A percentile compares a stretch with the other conserved stretches of the same genome.
Conservation (phyloP, 2,329 filamentous ascomycete genomes). For the Mariannaea elegans region DNA sequence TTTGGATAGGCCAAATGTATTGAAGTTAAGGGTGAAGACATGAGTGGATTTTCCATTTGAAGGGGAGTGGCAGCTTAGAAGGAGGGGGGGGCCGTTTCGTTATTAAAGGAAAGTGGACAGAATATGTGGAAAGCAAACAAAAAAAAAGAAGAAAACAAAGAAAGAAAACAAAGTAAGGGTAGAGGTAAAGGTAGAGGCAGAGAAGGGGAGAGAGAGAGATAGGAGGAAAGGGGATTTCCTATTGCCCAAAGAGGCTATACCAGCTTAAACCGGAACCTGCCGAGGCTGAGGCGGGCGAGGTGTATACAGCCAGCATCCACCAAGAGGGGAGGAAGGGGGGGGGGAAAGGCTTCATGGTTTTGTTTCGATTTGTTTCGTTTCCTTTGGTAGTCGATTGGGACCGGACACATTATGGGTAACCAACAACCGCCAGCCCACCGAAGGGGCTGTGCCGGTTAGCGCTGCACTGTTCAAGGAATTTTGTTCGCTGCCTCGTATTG, state of each 20-base stretch:
- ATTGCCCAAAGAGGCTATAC: neutral
- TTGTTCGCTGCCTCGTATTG: constrained; percentile 16
- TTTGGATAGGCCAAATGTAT: neutral
- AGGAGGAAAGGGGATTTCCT: neutral
- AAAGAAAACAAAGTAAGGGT: neutral
- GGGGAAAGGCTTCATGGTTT: too few species aligned
- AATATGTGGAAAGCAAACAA: neutral
- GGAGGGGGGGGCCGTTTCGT: neutral
- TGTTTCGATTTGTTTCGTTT: neutral
- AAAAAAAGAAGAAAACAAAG: neutral
- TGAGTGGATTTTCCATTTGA: neutral
- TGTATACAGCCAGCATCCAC: neutral
- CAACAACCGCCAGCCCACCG: constrained; percentile 2
- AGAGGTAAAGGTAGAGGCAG: neutral
- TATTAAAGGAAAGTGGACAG: neutral
- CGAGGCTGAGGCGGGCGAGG: neutral
- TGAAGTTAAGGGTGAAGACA: neutral
- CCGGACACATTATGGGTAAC: constrained; percentile 5
- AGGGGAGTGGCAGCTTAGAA: neutral
- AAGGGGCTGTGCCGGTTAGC: constrained; percentile 19
- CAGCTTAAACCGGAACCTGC: neutral
- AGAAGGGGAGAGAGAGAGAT: neutral
- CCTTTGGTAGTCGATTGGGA: neutral
- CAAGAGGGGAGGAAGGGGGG: neutral
- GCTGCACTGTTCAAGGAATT: neutral